These are phyloP conservation scores for Solanum stenotomum DNA, from an alignment of 257 asterid species.

Conservation along the genomic window DNA sequence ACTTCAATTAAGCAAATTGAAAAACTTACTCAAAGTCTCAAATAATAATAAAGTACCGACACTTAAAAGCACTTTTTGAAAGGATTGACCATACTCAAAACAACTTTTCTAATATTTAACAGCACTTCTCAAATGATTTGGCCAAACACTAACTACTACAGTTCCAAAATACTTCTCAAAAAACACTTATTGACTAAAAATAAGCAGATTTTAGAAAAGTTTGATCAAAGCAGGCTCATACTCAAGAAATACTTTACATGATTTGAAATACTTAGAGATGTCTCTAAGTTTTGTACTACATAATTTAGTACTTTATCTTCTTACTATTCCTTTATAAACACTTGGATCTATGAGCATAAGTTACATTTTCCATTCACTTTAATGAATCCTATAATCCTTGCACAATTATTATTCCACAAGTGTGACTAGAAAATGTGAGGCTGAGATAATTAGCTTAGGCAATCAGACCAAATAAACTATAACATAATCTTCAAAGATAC, in stretches of 20 bases:
- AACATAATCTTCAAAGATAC: neutral
- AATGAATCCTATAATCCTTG: neutral
- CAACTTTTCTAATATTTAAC: neutral
- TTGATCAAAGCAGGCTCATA: neutral
- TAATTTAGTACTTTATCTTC: neutral
- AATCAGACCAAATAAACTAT: neutral
- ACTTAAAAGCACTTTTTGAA: neutral
- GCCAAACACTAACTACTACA: neutral
- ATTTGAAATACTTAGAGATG: neutral
- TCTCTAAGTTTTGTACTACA: neutral
- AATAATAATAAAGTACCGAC: neutral
- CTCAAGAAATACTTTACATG: neutral
- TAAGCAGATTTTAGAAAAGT: neutral
- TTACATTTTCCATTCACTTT: neutral
- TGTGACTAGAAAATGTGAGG: neutral
- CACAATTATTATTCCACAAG: neutral
- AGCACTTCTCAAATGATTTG: neutral
- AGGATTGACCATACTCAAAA: neutral
- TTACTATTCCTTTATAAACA: neutral
- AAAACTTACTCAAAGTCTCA: neutral
- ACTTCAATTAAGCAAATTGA: neutral
- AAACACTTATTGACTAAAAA: neutral
- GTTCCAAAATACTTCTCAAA: neutral
- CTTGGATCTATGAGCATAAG: neutral
- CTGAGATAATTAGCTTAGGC: neutral